Percentiles rank a stretch among this genome's conserved stretches.
phyloP scores from a whole-genome alignment of 2,329 filamentous ascomycete genomes.

The Exophiala viscosa region DNA sequence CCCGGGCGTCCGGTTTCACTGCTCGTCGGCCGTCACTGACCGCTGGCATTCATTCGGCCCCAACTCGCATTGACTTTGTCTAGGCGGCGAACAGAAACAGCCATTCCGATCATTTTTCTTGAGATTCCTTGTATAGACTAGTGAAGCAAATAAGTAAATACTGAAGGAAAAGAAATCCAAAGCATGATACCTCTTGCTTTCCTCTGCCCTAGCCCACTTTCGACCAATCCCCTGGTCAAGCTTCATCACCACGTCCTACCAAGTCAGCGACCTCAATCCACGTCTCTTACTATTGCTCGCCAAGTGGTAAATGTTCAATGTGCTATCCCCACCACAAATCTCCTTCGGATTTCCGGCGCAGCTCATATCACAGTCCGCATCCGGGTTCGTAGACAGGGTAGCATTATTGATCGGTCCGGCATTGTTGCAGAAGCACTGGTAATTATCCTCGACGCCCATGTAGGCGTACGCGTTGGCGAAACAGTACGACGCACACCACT shows the following conservation, averaged over 20 bases:
- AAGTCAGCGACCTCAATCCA: slow-evolving; percentile 6
- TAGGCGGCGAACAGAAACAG: too few species aligned
- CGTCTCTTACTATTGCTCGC: slow-evolving; percentile 7
- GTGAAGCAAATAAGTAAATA: too few species aligned
- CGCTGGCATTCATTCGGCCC: too few species aligned
- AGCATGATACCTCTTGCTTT: not conserved
- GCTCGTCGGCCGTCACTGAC: too few species aligned
- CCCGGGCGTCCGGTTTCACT: too few species aligned
- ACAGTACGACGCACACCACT: slow-evolving; percentile 20
- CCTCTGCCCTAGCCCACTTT: not conserved
- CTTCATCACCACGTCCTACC: not conserved
- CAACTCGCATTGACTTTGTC: too few species aligned
- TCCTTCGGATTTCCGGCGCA: slow-evolving; percentile 27
- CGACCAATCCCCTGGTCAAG: not conserved
- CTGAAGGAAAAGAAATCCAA: not conserved
- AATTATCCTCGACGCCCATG: slow-evolving; percentile 40
- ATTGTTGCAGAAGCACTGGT: slow-evolving; percentile 33
- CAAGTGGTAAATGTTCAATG: slow-evolving; percentile 23
- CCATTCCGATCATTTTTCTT: too few species aligned
- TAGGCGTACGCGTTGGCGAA: slow-evolving; percentile 30
- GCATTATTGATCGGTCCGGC: slow-evolving; percentile 20
- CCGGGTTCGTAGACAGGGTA: slow-evolving; percentile 15
- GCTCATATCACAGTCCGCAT: slow-evolving; percentile 21
- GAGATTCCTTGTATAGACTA: too few species aligned
- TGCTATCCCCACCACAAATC: slow-evolving; percentile 24